Evolutionary conservation across 2,329 filamentous ascomycete genomes (phyloP).

Genomic region (Magnaporthiopsis poae): DNA sequence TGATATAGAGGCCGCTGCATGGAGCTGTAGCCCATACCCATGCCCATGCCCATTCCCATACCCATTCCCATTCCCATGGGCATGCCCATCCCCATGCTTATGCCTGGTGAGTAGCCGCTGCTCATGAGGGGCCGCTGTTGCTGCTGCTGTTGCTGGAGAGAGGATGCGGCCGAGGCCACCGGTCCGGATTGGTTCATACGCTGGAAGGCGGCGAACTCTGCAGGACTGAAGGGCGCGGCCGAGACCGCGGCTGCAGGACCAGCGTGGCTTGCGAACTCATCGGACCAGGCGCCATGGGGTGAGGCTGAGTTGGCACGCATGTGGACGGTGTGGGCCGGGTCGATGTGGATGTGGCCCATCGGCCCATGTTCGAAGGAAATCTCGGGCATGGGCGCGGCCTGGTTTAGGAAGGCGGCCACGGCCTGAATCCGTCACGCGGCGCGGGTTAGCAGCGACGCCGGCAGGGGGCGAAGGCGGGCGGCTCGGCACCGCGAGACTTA

Average conservation of each 20-base stretch:
- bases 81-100: slow-evolving; percentile 43
- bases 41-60: slow-evolving; percentile 39
- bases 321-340: slow-evolving; percentile 37
- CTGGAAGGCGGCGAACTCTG: slow-evolving; percentile 82
- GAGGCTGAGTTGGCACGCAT: slow-evolving; percentile 45
- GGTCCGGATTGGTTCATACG: slow-evolving; percentile 59
- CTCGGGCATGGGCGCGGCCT: slow-evolving; percentile 51
- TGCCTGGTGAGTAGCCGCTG: slow-evolving; percentile 25
- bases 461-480: background rate
- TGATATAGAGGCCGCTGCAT: slow-evolving; percentile 41
- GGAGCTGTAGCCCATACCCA: slow-evolving; percentile 44
- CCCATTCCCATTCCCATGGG: slow-evolving; percentile 27
- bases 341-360: slow-evolving; percentile 33
- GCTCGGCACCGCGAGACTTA: slow-evolving; percentile 20
- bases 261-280: slow-evolving; percentile 47
- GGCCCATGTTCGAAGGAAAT: slow-evolving; percentile 40
- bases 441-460: background rate
- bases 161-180: slow-evolving; percentile 25
- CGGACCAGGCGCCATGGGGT: slow-evolving; percentile 32
- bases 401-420: slow-evolving; percentile 88
- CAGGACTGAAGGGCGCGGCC: slow-evolving; percentile 57
- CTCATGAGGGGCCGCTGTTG: slow-evolving; percentile 54
- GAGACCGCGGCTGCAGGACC: slow-evolving; percentile 23
- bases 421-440: slow-evolving; percentile 44
- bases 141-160: slow-evolving; percentile 19